These are phyloP conservation scores for Mimosa pudica DNA, from an alignment of 306 rosid genomes.

Conservation along the genomic window DNA sequence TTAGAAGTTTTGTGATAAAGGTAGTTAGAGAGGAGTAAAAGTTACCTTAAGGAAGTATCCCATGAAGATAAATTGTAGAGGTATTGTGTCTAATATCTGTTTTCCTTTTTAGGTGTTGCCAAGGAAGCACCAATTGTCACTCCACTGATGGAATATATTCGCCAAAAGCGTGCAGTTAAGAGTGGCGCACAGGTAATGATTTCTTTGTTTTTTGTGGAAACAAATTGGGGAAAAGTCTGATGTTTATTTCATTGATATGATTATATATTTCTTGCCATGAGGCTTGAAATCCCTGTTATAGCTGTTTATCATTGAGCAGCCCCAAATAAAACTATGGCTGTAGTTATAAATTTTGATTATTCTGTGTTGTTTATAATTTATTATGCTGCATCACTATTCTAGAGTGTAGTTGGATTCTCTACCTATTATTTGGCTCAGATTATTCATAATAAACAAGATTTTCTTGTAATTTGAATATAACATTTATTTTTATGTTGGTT, in stretches of 20 bases:
- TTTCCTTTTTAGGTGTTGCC: conserved; percentile 58
- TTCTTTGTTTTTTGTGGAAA: not conserved
- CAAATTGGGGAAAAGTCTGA: too few species aligned
- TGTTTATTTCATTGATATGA: not conserved
- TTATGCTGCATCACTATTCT: not conserved
- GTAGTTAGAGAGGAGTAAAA: not conserved
- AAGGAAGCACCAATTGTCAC: conserved; percentile 82
- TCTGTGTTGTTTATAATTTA: conserved; percentile 5
- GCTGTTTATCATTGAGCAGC: not conserved
- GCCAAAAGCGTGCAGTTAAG: conserved; percentile 71
- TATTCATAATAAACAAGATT: conserved; percentile 13
- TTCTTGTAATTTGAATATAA: conserved; percentile 29
- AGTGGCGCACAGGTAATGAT: conserved; percentile 69
- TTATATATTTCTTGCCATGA: not conserved
- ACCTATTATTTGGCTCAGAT: not conserved
- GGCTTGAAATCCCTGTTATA: not conserved
- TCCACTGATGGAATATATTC: conserved; percentile 90
- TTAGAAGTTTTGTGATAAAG: conserved; percentile 20
- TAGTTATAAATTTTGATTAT: conserved; percentile 2
- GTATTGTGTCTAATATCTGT: conserved; percentile 17
- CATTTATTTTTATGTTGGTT: conserved; percentile 27
- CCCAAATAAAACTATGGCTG: not conserved
- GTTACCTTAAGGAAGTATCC: not conserved
- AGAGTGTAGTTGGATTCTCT: not conserved
- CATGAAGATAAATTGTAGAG: conserved; percentile 17